Conservation (phyloP, 129 eudicot genomes). For the Glebionis coronaria region DNA sequence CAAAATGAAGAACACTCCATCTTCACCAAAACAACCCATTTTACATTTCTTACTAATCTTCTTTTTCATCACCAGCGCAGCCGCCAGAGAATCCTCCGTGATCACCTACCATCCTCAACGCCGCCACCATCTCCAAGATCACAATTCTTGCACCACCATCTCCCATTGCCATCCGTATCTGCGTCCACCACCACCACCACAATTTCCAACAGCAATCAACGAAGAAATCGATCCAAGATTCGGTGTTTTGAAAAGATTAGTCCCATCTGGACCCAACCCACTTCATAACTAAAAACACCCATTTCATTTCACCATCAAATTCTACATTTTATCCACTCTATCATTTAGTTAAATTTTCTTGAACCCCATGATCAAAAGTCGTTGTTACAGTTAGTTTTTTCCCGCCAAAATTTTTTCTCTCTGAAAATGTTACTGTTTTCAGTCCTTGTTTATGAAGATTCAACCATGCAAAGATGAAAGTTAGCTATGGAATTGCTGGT, state of each 20-base stretch:
- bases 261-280: constrained; percentile 97
- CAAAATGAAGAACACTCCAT: constrained; percentile 26
- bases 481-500: neutral
- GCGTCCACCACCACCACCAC: constrained; percentile 11
- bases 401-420: constrained; percentile 5
- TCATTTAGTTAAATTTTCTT: constrained; percentile 15
- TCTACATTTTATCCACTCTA: neutral
- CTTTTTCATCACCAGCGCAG: constrained; percentile 17
- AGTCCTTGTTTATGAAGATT: constrained; percentile 1
- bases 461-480: constrained; percentile 4
- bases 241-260: constrained; percentile 81
- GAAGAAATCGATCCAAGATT: constrained; percentile 71
- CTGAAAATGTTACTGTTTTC: neutral
- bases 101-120: constrained; percentile 15
- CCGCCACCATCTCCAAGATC: constrained; percentile 25
- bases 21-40: constrained; percentile 24
- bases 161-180: constrained; percentile 18
- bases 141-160: constrained; percentile 28
- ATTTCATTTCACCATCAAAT: constrained; percentile 16
- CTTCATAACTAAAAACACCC: constrained; percentile 60
- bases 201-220: constrained; percentile 28
- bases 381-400: constrained; percentile 11
- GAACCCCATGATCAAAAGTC: constrained; percentile 26
- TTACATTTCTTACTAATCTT: constrained; percentile 10
- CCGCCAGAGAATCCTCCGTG: constrained; percentile 16